Conservation (phyloP, 768 basidiomycete species). For the Rhodotorula paludigena region DNA sequence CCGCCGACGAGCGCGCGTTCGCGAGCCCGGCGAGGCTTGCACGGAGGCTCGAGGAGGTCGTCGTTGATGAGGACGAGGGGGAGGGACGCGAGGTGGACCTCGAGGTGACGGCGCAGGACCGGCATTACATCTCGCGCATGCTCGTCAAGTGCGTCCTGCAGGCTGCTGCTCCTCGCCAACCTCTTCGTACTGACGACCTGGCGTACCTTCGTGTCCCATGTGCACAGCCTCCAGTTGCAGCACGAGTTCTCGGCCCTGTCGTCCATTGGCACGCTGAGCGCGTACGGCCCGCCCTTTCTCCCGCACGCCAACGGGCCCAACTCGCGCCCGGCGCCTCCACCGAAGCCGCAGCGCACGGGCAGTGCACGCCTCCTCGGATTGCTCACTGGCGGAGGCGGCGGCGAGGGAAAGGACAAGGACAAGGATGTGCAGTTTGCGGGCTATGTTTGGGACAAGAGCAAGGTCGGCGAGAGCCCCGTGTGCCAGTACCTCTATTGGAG, state of each 20-base stretch:
- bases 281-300: constrained; percentile 30
- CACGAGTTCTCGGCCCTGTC: constrained; percentile 30
- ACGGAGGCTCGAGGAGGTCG: too few species aligned
- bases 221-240: constrained; percentile 29
- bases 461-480: constrained; percentile 19
- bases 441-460: constrained; percentile 3
- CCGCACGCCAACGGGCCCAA: constrained; percentile 33
- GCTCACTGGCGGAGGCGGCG: not conserved
- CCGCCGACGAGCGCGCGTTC: too few species aligned
- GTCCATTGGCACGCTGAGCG: constrained; percentile 24
- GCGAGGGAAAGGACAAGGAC: not conserved
- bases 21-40: too few species aligned
- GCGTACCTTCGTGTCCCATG: too few species aligned
- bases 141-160: constrained; percentile 24
- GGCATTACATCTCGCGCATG: constrained; percentile 34
- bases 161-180: too few species aligned
- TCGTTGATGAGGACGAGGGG: not conserved
- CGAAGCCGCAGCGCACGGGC: too few species aligned
- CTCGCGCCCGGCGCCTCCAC: constrained; percentile 10
- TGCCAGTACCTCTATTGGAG: constrained; percentile 31
- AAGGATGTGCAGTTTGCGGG: constrained; percentile 14
- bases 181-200: too few species aligned
- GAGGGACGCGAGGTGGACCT: not conserved
- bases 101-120: constrained; percentile 22
- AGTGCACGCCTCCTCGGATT: constrained; percentile 10